Percentiles rank a stretch among this genome's conserved stretches.
Evolutionary conservation across 1,139 yeast species (phyloP).

Genomic region (Suhomyces ambrosiae): DNA sequence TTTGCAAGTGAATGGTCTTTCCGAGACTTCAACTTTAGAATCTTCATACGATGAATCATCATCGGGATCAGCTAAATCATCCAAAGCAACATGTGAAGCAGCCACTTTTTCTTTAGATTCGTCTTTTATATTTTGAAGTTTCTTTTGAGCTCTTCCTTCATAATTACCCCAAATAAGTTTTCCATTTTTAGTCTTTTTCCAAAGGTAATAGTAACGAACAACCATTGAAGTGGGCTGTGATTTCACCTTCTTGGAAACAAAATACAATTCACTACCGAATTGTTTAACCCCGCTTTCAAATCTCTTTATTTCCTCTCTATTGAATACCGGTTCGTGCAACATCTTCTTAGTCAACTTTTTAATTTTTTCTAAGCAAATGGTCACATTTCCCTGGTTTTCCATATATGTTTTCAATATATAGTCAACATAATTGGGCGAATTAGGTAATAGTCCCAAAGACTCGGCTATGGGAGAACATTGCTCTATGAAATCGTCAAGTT

Average conservation of each 20-base stretch:
- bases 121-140: slow-evolving; percentile 38
- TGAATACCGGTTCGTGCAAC: slow-evolving; percentile 75
- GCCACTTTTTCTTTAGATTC: slow-evolving; percentile 24
- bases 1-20: slow-evolving; percentile 56
- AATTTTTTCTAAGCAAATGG: slow-evolving; percentile 43
- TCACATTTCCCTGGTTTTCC: slow-evolving; percentile 52
- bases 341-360: slow-evolving; percentile 54
- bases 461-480: slow-evolving; percentile 61
- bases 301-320: slow-evolving; percentile 58
- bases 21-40: slow-evolving; percentile 41
- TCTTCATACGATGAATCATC: slow-evolving; percentile 73
- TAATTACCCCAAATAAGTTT: slow-evolving; percentile 79
- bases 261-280: slow-evolving; percentile 79
- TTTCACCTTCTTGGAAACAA: slow-evolving; percentile 67
- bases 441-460: slow-evolving; percentile 33
- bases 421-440: slow-evolving; percentile 81
- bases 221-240: slow-evolving; percentile 75
- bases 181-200: slow-evolving; percentile 88
- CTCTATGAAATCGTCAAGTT: slow-evolving; percentile 56
- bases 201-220: slow-evolving; percentile 81
- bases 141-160: slow-evolving; percentile 68
- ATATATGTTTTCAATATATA: slow-evolving; percentile 59
- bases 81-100: slow-evolving; percentile 22
- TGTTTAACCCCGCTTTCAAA: slow-evolving; percentile 78
- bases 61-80: slow-evolving; percentile 57